Evolutionary conservation across 495 filamentous ascomycete genomes (phyloP), one percentile per base, ranked within the genome.

Genomic region (Aspergillus carlsbadensis): DNA sequence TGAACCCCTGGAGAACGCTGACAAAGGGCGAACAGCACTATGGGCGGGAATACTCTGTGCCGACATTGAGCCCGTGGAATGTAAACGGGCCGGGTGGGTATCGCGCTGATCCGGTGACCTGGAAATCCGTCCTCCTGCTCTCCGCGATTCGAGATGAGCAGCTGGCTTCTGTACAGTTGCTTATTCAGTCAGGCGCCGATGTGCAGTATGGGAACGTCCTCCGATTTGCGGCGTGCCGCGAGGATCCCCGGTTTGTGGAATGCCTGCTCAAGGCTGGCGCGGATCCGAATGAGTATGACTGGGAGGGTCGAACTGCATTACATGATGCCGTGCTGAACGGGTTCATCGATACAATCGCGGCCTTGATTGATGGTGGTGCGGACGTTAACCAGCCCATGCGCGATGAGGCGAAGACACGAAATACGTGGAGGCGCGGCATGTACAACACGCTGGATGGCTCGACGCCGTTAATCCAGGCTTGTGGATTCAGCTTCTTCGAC

Each of bases 201-300:
- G 43, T 62, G 14, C 52, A 62, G 24, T 41, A 49, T 18, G 15
- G n/a, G 29, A 33, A 42, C 29, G 40, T 47, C 21, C 21, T 61
- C 33, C 47, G 45, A 45, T 24, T 43, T 15, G 41, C 37, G 7
- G 44, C 34, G 0, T 37, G 21, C 24, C 46, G 62, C 15, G 14
- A 33, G 8, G 58, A 61, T 22, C 54, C 58, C 18, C 8, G 17
- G 1, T 55, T 45, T 6, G 36, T 48, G 14, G 35, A 22, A 24
- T 56, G 40, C 35, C 42, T 64, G 10, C 22, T 64, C 13, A 31
- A 61, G 13, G 49, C 55, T 53, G 58, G 58, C 20, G 58, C 58
- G 14, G 50, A 61, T 14, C 34, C 54, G 13, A 29, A 54, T 15
- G 15, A n/a, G 7, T 51, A 45, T 29, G 29, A 37, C 18, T 18